Base-by-base conservation (phyloP, 768 basidiomycete species). In the Hygrophorus russula region DNA sequence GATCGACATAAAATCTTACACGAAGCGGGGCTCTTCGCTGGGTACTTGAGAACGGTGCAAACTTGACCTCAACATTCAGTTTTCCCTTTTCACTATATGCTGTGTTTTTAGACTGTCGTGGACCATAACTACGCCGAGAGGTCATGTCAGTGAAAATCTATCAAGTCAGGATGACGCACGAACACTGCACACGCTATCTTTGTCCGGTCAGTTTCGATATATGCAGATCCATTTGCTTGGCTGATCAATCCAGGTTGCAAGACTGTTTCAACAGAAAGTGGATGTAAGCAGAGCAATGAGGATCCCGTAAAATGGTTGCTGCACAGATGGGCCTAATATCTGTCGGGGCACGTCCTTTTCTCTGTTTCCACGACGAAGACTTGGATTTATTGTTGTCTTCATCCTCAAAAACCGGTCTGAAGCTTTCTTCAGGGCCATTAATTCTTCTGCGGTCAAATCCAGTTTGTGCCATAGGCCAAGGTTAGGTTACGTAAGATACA, bases 181-280 rank as follows among this genome's bases (percentile, higher is more conserved):
- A 53, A 97, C 93, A 98, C 88, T 33, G 96, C 91, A 58, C 91
- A 96, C 4, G 91, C 92, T 49, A 99, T 79, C 65, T 99, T 99
- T 0, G 88, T 87, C 44, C 74, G 74, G 45, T 86, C 84, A 1
- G 83, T 85, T 64, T 99, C 96, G 52, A 99, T 86, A 57, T 98
- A 99, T 9, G 91, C 92, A 13, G 92, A 96, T 1, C 96, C 96
- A 56, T 91, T 93, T 1, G 96, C 94, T 62, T 96, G 91, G 48
- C 66, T 83, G 42, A 96, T 90, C 11, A 98, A 66, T 7, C 92
- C 91, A 20, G 89, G 79, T 57, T 92, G 82, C 38, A 99, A 65
- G 62, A 88, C 93, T 99, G 43, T 17, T 50, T 44, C 47, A 47
- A 38, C 20, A 41, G 36, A 30, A 13, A 29, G 27, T 15, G 18